Evolutionary conservation across 2,329 filamentous ascomycete species (phyloP).

Genomic region (Alternaria hordeiaustralica): DNA sequence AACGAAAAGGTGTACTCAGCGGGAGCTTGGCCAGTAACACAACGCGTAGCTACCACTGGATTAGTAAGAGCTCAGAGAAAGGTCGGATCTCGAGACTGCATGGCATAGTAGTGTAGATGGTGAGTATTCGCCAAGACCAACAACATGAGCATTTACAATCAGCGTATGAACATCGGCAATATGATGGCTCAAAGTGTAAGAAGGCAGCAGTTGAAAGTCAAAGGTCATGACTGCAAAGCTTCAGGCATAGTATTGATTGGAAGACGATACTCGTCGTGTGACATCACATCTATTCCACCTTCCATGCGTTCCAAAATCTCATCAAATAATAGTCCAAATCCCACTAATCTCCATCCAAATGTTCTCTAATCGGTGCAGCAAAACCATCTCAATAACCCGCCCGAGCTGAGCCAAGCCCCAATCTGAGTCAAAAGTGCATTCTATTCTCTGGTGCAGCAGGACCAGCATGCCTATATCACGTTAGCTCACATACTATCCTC

Average conservation of each 20-base stretch:
- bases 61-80: not conserved
- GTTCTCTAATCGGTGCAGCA: not conserved
- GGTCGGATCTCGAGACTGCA: no score
- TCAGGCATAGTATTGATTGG: not conserved
- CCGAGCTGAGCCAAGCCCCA: not conserved
- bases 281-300: not conserved
- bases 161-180: not conserved
- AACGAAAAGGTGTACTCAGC: no score
- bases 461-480: not conserved
- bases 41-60: not conserved
- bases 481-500: not conserved
- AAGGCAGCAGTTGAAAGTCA: not conserved
- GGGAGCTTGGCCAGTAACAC: no score
- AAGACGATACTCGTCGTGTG: not conserved
- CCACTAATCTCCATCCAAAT: not conserved
- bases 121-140: fast-evolving
- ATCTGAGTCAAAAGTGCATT: not conserved
- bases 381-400: not conserved
- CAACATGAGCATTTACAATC: not conserved
- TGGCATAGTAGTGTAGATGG: not conserved
- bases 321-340: not conserved
- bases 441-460: not conserved
- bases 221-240: not conserved
- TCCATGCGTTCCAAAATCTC: no score
- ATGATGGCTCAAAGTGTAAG: not conserved